Evolutionary conservation across 1,139 yeast genomes (phyloP).

Genomic region (Taphrina betulina): DNA sequence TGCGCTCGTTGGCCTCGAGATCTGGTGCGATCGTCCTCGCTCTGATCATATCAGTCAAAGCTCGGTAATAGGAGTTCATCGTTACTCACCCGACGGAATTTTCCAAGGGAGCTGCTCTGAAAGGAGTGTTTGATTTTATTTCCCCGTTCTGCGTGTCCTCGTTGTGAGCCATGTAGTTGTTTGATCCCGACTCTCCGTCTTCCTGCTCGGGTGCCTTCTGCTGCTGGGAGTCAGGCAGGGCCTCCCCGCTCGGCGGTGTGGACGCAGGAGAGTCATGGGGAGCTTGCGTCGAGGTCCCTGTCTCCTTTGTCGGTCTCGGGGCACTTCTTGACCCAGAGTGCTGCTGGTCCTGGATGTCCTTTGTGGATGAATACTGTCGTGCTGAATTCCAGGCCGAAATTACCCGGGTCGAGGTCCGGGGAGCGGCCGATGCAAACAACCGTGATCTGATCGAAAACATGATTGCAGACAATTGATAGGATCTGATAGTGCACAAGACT

Average conservation of each 20-base stretch:
- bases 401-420: too few species aligned
- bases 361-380: conserved; percentile 15
- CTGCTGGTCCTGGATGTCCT: conserved; percentile 22
- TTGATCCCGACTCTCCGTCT: conserved; percentile 13
- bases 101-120: conserved; percentile 26
- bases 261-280: conserved; percentile 10
- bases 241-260: background rate
- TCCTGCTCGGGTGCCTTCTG: conserved; percentile 22
- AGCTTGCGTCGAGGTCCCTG: conserved; percentile 29
- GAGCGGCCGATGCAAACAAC: too few species aligned
- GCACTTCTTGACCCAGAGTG: conserved; percentile 29
- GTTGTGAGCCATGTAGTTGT: conserved; percentile 15
- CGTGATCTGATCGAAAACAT: too few species aligned
- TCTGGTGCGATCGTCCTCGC: conserved; percentile 27
- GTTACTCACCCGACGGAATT: conserved; percentile 15
- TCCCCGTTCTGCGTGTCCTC: conserved; percentile 16
- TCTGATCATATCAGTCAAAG: background rate
- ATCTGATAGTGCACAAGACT: too few species aligned
- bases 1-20: conserved; percentile 29
- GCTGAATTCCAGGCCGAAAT: too few species aligned
- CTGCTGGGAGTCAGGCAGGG: conserved; percentile 3
- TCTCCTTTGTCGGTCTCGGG: conserved; percentile 28
- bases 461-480: too few species aligned
- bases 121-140: conserved; percentile 22
- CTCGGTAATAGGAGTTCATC: background rate